Conservation (phyloP, 2,329 filamentous ascomycete species). For the Botryotinia convoluta region DNA sequence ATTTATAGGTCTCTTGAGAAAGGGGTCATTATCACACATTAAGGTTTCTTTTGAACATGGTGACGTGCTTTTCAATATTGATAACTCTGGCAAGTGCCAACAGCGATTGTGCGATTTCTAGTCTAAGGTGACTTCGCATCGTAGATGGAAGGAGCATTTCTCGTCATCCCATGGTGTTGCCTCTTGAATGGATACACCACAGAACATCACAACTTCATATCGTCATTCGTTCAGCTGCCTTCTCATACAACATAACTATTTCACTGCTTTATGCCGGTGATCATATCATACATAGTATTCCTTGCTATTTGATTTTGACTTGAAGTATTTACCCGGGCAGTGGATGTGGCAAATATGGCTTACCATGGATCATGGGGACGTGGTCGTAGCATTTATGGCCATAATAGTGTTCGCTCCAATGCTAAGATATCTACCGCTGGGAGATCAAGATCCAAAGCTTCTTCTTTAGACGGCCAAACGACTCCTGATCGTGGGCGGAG, state of each 20-base stretch:
- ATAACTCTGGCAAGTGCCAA: conserved; percentile 11
- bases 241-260: conserved; percentile 11
- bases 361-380: conserved; percentile 14
- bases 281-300: conserved; percentile 7
- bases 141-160: neutral
- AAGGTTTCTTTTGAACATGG: neutral
- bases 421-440: neutral
- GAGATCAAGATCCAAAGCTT: conserved; percentile 12
- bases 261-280: neutral
- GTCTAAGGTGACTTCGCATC: neutral
- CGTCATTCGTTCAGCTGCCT: neutral
- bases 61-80: neutral
- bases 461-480: neutral
- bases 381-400: conserved; percentile 3
- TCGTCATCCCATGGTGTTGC: neutral
- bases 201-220: neutral
- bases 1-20: neutral
- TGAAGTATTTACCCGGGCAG: conserved; percentile 6
- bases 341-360: neutral
- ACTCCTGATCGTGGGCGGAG: neutral
- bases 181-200: neutral
- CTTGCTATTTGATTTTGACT: conserved; percentile 7
- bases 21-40: neutral
- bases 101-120: neutral
- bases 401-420: neutral